Percentiles rank a stretch among this genome's conserved stretches.
phyloP scores from a whole-genome alignment of 306 rosid species.

The Vigna hirtella region DNA sequence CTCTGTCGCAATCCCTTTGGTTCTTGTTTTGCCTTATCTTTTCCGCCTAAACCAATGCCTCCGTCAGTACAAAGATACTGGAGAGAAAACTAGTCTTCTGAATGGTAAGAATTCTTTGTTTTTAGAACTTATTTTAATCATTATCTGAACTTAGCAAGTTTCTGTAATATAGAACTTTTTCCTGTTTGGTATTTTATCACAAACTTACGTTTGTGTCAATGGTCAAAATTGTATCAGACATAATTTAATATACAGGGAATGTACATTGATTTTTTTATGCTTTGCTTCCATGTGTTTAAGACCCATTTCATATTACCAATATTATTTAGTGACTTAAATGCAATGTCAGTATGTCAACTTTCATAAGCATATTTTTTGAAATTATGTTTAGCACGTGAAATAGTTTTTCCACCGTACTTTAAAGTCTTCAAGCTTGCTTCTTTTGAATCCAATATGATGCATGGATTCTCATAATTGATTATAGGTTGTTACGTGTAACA shows the following conservation, averaged over 20 bases:
- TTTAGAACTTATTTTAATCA: slow-evolving; percentile 19
- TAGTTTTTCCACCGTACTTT: background rate
- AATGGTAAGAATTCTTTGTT: slow-evolving; percentile 70
- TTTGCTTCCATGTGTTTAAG: slow-evolving; percentile 29
- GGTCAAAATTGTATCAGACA: slow-evolving; percentile 9
- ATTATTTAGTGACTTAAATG: background rate
- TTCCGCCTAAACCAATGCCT: slow-evolving; percentile 96
- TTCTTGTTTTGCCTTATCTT: slow-evolving; percentile 95
- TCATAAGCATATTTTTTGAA: background rate
- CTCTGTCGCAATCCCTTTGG: slow-evolving; percentile 80
- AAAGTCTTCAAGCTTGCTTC: background rate
- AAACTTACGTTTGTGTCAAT: background rate
- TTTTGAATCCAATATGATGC: slow-evolving; percentile 22
- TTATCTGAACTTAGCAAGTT: slow-evolving; percentile 1
- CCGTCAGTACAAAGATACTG: slow-evolving; percentile 92
- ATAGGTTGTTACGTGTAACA: slow-evolving; percentile 1
- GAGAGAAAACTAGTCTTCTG: slow-evolving; percentile 81
- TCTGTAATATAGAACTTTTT: slow-evolving; percentile 3
- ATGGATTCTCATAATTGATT: slow-evolving; percentile 3
- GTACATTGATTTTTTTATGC: slow-evolving; percentile 2
- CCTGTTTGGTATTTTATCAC: background rate
- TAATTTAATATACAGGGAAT: slow-evolving; percentile 4
- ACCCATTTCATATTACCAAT: slow-evolving; percentile 5
- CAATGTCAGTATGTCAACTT: slow-evolving; percentile 5
- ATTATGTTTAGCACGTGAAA: background rate